phyloP scores from a whole-genome alignment of 2,329 filamentous ascomycete genomes.

The Emergomyces orientalis region DNA sequence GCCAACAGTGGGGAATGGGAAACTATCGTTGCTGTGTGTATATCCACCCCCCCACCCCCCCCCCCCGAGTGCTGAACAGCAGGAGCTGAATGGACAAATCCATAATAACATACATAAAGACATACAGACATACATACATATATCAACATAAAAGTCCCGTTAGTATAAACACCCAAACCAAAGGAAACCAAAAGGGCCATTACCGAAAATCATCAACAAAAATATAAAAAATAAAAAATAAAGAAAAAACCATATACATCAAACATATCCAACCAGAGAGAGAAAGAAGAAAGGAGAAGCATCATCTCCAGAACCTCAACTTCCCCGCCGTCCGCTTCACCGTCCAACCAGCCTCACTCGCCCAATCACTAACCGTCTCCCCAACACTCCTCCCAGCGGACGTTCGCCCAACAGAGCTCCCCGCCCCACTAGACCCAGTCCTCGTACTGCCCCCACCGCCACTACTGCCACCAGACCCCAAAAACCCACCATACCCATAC shows the following conservation, averaged over 20 bases:
- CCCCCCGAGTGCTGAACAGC: no score
- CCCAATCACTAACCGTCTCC: conserved; percentile 27
- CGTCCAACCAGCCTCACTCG: conserved; percentile 29
- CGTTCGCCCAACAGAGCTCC: conserved; percentile 12
- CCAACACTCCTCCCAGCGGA: conserved; percentile 24
- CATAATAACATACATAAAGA: not conserved
- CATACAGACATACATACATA: not conserved
- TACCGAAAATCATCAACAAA: not conserved
- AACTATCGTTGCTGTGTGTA: no score
- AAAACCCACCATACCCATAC: conserved; percentile 7
- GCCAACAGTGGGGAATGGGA: no score
- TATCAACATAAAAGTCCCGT: not conserved
- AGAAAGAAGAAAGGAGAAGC: not conserved
- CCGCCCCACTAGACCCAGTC: not conserved
- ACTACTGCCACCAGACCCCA: conserved; percentile 10
- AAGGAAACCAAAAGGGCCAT: not conserved
- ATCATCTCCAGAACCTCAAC: conserved; percentile 35
- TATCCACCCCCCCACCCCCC: no score
- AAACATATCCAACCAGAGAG: not conserved
- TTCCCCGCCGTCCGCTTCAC: conserved; percentile 26
- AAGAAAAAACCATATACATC: not conserved
- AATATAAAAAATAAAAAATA: not conserved
- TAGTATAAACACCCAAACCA: not conserved
- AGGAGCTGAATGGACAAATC: no score
- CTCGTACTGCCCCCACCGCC: not conserved